phyloP scores from a whole-genome alignment of 768 basidiomycete genomes.

The Phanerochaete sordida region DNA sequence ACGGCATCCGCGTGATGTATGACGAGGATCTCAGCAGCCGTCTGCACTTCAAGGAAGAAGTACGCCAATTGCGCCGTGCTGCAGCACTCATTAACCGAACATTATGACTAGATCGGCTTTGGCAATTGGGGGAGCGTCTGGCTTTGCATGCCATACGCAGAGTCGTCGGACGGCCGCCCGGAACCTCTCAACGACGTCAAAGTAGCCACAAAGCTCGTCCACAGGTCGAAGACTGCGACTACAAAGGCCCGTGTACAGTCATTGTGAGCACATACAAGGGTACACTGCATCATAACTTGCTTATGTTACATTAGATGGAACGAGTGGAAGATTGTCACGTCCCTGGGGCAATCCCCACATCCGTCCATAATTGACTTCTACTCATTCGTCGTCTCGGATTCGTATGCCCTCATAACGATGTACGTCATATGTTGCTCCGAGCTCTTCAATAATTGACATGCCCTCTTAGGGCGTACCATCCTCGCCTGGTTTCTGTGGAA shows the following conservation, averaged over 20 bases:
- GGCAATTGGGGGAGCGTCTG: constrained; percentile 95
- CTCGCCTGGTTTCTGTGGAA: constrained; percentile 84
- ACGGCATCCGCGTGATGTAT: constrained; percentile 71
- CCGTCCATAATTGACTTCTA: constrained; percentile 92
- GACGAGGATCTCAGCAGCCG: constrained; percentile 69
- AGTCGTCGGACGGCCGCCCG: constrained; percentile 32
- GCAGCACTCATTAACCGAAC: constrained; percentile 6
- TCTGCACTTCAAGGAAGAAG: constrained; percentile 75
- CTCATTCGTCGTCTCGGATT: constrained; percentile 90
- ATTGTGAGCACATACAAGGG: constrained; percentile 47
- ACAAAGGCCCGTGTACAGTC: constrained; percentile 89
- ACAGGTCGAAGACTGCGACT: constrained; percentile 71
- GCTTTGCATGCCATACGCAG: constrained; percentile 57
- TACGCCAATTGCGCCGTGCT: constrained; percentile 23
- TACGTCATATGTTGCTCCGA: constrained; percentile 36
- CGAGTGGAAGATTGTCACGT: constrained; percentile 93
- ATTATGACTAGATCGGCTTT: constrained; percentile 63
- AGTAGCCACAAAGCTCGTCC: constrained; percentile 92
- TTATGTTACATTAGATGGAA: constrained; percentile 69
- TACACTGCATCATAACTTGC: constrained; percentile 1
- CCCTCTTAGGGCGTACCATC: constrained; percentile 72
- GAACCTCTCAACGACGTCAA: constrained; percentile 41
- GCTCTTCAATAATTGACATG: constrained; percentile 1
- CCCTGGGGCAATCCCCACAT: constrained; percentile 81
- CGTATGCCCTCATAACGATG: constrained; percentile 91